Percentiles rank a stretch among this genome's conserved stretches.
Conservation (phyloP, 768 basidiomycete genomes). For the Amanita subjunquillea region DNA sequence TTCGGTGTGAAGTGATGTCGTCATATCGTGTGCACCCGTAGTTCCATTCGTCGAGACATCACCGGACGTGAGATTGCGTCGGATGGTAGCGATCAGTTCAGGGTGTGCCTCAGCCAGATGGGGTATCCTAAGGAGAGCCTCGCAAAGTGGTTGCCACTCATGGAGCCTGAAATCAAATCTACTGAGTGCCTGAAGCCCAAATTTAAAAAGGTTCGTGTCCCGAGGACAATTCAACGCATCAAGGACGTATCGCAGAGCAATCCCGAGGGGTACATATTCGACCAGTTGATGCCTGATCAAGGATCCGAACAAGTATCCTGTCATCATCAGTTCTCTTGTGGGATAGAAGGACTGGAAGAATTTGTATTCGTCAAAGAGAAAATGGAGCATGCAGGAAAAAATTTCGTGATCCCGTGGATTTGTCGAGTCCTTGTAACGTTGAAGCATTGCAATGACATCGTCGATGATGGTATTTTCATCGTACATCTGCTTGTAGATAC, state of each 20-base stretch:
- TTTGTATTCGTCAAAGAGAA: slow-evolving; percentile 99
- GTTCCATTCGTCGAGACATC: slow-evolving; percentile 32
- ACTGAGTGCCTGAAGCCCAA: slow-evolving; percentile 84
- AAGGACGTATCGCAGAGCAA: slow-evolving; percentile 93
- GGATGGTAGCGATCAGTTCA: slow-evolving; percentile 63
- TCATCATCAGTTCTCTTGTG: slow-evolving; percentile 88
- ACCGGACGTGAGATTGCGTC: slow-evolving; percentile 54
- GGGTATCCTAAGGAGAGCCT: slow-evolving; percentile 79
- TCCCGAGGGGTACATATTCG: slow-evolving; percentile 88
- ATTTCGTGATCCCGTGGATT: slow-evolving; percentile 87
- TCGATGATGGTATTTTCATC: slow-evolving; percentile 91
- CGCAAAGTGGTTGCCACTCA: slow-evolving; percentile 91
- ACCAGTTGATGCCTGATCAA: slow-evolving; percentile 90
- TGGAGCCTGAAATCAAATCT: slow-evolving; percentile 79
- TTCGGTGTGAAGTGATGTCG: slow-evolving; percentile 23
- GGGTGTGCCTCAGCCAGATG: slow-evolving; percentile 81
- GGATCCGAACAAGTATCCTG: slow-evolving; percentile 92
- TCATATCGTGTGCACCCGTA: slow-evolving; percentile 24
- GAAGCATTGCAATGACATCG: slow-evolving; percentile 83
- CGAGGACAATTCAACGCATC: slow-evolving; percentile 89
- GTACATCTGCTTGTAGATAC: slow-evolving; percentile 98
- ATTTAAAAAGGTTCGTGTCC: slow-evolving; percentile 89
- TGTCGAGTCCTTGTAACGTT: slow-evolving; percentile 73
- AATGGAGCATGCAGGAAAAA: slow-evolving; percentile 99
- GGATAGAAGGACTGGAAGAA: slow-evolving; percentile 98